A percentile compares a stretch with the other conserved stretches of the same genome.
Evolutionary conservation across 805 yeast genomes (phyloP).

Genomic region (Komagataella mondaviorum): DNA sequence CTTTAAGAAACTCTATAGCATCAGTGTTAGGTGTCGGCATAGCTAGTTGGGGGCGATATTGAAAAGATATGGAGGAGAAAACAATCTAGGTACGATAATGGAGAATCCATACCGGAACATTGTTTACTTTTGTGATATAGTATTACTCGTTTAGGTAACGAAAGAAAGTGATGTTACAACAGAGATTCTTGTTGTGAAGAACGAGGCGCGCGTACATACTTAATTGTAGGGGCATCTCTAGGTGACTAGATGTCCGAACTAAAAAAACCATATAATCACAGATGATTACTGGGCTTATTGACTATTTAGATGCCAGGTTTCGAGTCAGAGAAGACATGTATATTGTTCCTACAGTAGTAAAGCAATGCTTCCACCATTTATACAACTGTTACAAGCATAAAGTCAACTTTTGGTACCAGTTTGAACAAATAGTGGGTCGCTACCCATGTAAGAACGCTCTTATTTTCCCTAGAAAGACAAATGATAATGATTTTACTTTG

Average conservation of each 20-base stretch:
- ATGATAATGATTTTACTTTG: constrained; percentile 32
- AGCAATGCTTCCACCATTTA: constrained; percentile 26
- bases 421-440: constrained; percentile 40
- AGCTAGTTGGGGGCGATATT: not conserved
- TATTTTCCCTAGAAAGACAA: constrained; percentile 40
- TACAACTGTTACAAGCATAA: constrained; percentile 21
- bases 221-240: not conserved
- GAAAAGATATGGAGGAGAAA: not conserved
- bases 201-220: not conserved
- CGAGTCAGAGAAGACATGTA: constrained; percentile 37
- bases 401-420: constrained; percentile 57
- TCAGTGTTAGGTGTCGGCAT: constrained; percentile 9
- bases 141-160: not conserved
- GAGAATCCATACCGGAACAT: not conserved
- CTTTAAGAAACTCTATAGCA: constrained; percentile 26
- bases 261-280: not conserved
- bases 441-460: constrained; percentile 45
- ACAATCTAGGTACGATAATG: not conserved
- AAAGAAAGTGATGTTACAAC: not conserved
- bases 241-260: not conserved
- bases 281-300: constrained; percentile 10
- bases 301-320: constrained; percentile 31
- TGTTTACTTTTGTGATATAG: not conserved
- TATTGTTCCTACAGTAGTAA: constrained; percentile 29
- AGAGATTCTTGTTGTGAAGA: not conserved